Evolutionary conservation across 805 yeast genomes (phyloP).

Genomic region (Barnettozyma pratensis): DNA sequence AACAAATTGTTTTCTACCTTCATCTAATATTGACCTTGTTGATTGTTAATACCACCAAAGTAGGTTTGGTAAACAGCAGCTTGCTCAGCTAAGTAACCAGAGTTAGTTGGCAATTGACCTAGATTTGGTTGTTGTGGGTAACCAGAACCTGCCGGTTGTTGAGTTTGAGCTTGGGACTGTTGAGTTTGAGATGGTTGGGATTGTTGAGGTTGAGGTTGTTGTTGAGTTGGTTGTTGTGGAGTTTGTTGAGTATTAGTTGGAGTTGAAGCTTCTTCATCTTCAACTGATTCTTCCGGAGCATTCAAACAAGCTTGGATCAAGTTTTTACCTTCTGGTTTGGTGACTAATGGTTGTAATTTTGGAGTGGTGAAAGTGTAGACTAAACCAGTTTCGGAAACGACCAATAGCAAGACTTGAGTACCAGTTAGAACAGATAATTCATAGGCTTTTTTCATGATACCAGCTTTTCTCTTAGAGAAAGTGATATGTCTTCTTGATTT

Average conservation of each 20-base stretch:
- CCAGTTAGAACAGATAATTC: slow-evolving; percentile 95
- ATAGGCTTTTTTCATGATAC: slow-evolving; percentile 99
- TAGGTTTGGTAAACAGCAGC: slow-evolving; percentile 60
- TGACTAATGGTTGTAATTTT: slow-evolving; percentile 94
- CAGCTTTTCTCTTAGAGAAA: slow-evolving; percentile 96
- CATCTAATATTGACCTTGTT: slow-evolving; percentile 45
- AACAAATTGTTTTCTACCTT: too few species aligned
- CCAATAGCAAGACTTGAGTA: slow-evolving; percentile 90
- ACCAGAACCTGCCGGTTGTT: slow-evolving; percentile 24
- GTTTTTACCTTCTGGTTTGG: slow-evolving; percentile 95
- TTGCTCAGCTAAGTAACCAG: slow-evolving; percentile 46
- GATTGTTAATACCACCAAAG: slow-evolving; percentile 52
- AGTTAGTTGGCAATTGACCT: slow-evolving; percentile 37
- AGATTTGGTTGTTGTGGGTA: slow-evolving; percentile 39
- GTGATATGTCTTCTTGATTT: slow-evolving; percentile 97
- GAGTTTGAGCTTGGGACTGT: slow-evolving; percentile 15
- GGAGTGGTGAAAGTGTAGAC: slow-evolving; percentile 99
- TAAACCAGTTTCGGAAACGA: slow-evolving; percentile 96
- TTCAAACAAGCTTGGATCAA: slow-evolving; percentile 94
- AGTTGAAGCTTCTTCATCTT: slow-evolving; percentile 34
- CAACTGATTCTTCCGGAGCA: slow-evolving; percentile 79
- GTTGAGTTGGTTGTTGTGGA: slow-evolving; percentile 20
- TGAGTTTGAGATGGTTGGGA: slow-evolving; percentile 20
- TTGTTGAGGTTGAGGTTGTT: slow-evolving; percentile 19
- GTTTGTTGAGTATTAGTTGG: slow-evolving; percentile 30